Base-by-base conservation (phyloP, 805 yeast species). In the Schizosaccharomyces japonicus region DNA sequence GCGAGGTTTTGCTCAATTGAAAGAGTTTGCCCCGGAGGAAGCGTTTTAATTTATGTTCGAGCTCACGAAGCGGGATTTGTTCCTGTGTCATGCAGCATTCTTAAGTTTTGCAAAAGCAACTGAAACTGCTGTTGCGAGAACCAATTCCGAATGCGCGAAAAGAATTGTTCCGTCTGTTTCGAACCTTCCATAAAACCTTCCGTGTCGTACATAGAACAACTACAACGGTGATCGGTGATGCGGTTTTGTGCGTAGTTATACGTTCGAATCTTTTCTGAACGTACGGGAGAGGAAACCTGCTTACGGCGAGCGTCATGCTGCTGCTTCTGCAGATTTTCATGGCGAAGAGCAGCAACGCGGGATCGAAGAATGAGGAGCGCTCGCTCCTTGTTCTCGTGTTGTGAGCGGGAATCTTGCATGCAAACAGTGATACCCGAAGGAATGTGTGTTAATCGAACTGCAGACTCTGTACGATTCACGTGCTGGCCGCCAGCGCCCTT, bases 401-500 rank as follows among this genome's bases (percentile, higher is more conserved):
- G 98, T 0, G 95, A 85, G 52, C 98, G 66, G 57, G 83, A 94
- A 58, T 90, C 95, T 59, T 90, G 96, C 66, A 85, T 92, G 45
- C 76, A 70, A 2, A 90, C 95, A 3, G 75, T 76, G 34, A 82
- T 75, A 2, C 95, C 95, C 0, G 94, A 76, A 3, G 96, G 95
- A 13, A 80, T 66, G 63, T 90, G 98, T 1, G 87, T 83, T 26
- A 90, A 64, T 55, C 98, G 69, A 11, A 90, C 96, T 0, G 98
- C 98, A 1, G 95, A 83, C 58, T 87, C 96, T 0, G 96, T 90
- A 11, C 94, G 87, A 58, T 87, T 87, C 32, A 87, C 98, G 58
- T 87, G 96, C 64, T 87, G 98, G 0, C 98, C 98, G 49, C 98
- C 98, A 52, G 90, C 79, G 2, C 98, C 98, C 49, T 94, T 76